A percentile compares a stretch with the other conserved stretches of the same genome.
Evolutionary conservation across 257 asterid species (phyloP).

Genomic region (Penstemon eatonii): DNA sequence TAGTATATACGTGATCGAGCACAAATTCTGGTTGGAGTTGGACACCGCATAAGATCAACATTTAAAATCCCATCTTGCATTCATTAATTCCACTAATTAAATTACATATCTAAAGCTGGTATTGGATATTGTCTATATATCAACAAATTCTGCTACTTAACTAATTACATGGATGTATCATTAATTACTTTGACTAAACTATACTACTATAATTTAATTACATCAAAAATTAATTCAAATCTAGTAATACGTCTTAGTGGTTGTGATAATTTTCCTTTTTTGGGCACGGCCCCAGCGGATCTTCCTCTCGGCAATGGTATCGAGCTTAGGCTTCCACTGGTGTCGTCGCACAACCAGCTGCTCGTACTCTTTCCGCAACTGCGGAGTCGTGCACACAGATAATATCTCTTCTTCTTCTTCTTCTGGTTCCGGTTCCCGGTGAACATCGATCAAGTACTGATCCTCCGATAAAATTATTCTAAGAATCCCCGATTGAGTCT

Average conservation of each 20-base stretch:
- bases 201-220: too few relatives aligned
- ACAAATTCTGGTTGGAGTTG: too few relatives aligned
- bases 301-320: constrained; percentile 47
- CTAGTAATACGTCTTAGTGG: background rate
- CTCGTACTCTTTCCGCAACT: constrained; percentile 48
- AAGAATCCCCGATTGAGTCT: constrained; percentile 42
- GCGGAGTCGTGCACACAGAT: constrained; percentile 45
- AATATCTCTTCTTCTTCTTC: constrained; percentile 9
- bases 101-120: too few relatives aligned
- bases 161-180: background rate
- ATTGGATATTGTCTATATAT: background rate
- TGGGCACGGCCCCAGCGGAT: background rate
- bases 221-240: background rate
- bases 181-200: too few relatives aligned
- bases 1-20: too few relatives aligned
- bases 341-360: constrained; percentile 43
- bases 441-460: constrained; percentile 13
- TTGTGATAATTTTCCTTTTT: background rate
- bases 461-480: constrained; percentile 45
- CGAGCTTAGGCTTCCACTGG: constrained; percentile 66
- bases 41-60: too few relatives aligned
- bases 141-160: background rate
- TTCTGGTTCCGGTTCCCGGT: constrained; percentile 9
- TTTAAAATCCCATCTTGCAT: too few relatives aligned
- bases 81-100: too few relatives aligned